Percentiles rank a stretch among this genome's conserved stretches.
Conservation (phyloP, 805 yeast genomes). For the Metschnikowia bowlesiae region DNA sequence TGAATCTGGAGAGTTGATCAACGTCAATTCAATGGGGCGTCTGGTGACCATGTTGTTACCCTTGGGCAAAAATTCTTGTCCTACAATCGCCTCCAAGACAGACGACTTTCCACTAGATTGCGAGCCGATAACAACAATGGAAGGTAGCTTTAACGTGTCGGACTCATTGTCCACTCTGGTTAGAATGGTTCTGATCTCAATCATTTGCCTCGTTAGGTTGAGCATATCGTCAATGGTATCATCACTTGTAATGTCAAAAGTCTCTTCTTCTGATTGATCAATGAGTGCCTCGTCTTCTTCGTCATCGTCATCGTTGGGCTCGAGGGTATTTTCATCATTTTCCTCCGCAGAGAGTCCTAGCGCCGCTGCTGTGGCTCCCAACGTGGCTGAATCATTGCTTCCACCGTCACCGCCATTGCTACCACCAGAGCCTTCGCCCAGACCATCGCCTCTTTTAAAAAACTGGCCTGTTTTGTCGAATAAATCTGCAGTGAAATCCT, state of each 20-base stretch:
- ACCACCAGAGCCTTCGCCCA: constrained; percentile 16
- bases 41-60: constrained; percentile 98
- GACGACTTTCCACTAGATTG: constrained; percentile 98
- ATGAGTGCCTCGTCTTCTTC: constrained; percentile 49
- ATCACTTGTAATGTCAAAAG: constrained; percentile 44
- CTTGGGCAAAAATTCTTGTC: constrained; percentile 96
- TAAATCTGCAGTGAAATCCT: constrained; percentile 56
- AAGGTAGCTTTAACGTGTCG: constrained; percentile 78
- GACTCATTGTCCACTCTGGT: constrained; percentile 64
- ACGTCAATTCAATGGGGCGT: constrained; percentile 92
- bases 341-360: constrained; percentile 40
- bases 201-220: constrained; percentile 91
- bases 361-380: constrained; percentile 53
- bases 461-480: constrained; percentile 47
- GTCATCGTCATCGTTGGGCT: constrained; percentile 20
- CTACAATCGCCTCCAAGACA: constrained; percentile 92
- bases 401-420: constrained; percentile 25
- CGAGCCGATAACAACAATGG: constrained; percentile 95
- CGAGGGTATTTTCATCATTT: constrained; percentile 28
- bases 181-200: constrained; percentile 81
- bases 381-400: constrained; percentile 36
- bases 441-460: constrained; percentile 26
- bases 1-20: constrained; percentile 75
- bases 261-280: constrained; percentile 30
- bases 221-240: constrained; percentile 76